These are phyloP conservation scores for Globisporangium polare DNA, from an alignment of 352 stramenopile genomes.

Conservation along the genomic window DNA sequence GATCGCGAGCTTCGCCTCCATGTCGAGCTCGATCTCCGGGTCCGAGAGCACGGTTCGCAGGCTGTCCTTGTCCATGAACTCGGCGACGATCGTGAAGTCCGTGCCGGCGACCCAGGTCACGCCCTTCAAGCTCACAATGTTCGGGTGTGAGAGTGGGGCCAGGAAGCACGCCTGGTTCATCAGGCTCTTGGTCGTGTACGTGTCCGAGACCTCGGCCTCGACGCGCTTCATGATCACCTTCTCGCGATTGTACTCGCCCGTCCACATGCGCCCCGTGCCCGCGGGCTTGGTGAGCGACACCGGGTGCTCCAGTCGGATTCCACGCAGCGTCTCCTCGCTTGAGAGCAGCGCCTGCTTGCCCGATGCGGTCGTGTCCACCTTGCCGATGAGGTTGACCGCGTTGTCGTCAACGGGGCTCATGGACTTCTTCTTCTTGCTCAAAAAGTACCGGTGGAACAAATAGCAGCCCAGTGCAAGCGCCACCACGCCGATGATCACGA, in stretches of 20 bases:
- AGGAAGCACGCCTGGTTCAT: conserved; percentile 52
- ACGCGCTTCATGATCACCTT: conserved; percentile 76
- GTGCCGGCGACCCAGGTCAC: conserved; percentile 70
- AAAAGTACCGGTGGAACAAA: conserved; percentile 33
- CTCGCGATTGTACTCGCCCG: conserved; percentile 45
- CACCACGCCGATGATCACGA: conserved; percentile 39
- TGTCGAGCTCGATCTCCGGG: conserved; percentile 45
- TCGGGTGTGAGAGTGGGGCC: conserved; percentile 50
- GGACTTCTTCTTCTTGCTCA: conserved; percentile 17
- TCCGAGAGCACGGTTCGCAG: conserved; percentile 56
- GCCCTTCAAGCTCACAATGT: conserved; percentile 60
- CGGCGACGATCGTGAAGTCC: conserved; percentile 70
- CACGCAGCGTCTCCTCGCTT: conserved; percentile 56
- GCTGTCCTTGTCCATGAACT: conserved; percentile 76
- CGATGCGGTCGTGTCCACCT: conserved; percentile 27
- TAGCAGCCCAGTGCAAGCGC: conserved; percentile 33
- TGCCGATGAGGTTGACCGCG: conserved; percentile 43
- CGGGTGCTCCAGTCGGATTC: conserved; percentile 46
- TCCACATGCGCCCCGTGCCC: conserved; percentile 46
- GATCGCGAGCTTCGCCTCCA: conserved; percentile 55
- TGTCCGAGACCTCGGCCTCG: conserved; percentile 58
- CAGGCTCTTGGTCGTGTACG: conserved; percentile 53
- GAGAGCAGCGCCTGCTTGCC: conserved; percentile 62
- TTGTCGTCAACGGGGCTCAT: conserved; percentile 18
- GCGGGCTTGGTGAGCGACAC: conserved; percentile 51